Conservation (phyloP, 78 protist species). For the Dictyostelium capitatum region DNA sequence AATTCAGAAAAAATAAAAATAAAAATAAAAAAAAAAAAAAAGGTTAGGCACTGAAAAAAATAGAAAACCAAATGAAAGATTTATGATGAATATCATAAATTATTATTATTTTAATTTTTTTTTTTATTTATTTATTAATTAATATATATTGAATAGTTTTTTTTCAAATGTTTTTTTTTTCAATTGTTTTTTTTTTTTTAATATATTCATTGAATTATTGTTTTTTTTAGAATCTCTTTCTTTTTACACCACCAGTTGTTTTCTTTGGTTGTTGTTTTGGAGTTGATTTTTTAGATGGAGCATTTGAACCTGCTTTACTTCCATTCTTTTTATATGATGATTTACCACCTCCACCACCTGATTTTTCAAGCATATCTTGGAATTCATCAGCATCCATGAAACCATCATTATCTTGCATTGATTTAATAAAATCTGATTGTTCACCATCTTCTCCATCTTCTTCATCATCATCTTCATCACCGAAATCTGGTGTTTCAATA, state of each 20-base stretch:
- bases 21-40: background rate
- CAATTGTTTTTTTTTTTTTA: background rate
- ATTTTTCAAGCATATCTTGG: constrained; percentile 34
- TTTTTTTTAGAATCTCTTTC: constrained; percentile 24
- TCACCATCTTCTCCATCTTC: background rate
- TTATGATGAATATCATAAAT: too few species aligned
- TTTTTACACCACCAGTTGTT: background rate
- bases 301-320: background rate
- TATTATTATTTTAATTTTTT: background rate
- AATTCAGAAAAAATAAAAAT: background rate
- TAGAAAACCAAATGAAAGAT: too few species aligned
- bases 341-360: constrained; percentile 2
- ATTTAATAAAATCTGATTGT: background rate
- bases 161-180: background rate
- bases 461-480: constrained; percentile 27
- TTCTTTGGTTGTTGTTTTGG: background rate
- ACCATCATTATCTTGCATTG: constrained; percentile 11
- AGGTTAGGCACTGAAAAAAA: background rate
- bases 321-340: constrained; percentile 8
- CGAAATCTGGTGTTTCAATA: background rate
- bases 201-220: background rate
- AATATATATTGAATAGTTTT: too few species aligned
- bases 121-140: background rate
- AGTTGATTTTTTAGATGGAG: constrained; percentile 1
- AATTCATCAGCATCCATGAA: constrained; percentile 78